These are phyloP conservation scores for Quercus mongolica DNA, from an alignment of 306 rosid genomes.

Conservation along the genomic window DNA sequence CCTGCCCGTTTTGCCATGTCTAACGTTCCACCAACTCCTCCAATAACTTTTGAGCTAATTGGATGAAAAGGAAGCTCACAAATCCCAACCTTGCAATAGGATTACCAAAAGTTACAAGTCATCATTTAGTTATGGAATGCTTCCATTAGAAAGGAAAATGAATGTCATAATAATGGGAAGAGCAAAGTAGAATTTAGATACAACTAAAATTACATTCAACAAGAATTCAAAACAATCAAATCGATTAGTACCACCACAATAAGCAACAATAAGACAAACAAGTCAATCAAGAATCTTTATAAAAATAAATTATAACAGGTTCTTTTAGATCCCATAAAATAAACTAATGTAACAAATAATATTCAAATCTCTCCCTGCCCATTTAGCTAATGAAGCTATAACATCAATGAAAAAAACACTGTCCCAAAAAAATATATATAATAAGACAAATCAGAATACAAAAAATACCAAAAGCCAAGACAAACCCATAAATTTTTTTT, in stretches of 20 bases:
- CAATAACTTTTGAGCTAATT: conserved; percentile 75
- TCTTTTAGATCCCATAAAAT: background rate
- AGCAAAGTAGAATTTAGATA: background rate
- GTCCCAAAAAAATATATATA: background rate
- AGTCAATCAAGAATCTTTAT: background rate
- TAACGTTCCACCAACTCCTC: conserved; percentile 47
- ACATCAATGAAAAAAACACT: background rate
- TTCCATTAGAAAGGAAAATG: background rate
- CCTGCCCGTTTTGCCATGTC: too few species aligned
- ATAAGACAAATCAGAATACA: background rate
- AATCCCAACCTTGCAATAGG: conserved; percentile 62
- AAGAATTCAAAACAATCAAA: conserved; percentile 10
- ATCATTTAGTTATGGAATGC: conserved; percentile 3
- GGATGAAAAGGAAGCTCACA: conserved; percentile 95
- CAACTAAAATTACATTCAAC: background rate
- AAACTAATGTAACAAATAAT: background rate
- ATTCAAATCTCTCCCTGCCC: background rate
- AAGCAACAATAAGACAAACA: background rate
- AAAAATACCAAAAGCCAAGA: background rate
- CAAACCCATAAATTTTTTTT: background rate
- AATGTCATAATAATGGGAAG: background rate
- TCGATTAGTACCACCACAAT: background rate
- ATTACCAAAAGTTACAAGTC: conserved; percentile 19
- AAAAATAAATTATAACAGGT: background rate
- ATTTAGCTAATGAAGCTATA: background rate